Conservation (phyloP, 2,329 filamentous ascomycete genomes). For the Myriosclerotinia scirpicola region DNA sequence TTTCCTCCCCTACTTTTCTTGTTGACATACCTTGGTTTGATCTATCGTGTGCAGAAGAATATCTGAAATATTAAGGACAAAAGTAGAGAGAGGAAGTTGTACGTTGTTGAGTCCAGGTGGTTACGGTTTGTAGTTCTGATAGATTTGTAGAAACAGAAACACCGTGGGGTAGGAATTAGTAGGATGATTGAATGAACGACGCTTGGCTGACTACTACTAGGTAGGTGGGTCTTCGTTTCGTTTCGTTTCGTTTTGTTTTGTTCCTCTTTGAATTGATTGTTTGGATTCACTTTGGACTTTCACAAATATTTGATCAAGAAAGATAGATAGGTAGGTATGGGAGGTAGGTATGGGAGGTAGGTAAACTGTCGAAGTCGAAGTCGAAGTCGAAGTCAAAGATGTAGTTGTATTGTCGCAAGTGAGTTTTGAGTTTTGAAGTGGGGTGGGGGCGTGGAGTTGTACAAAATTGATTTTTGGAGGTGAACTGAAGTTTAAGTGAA, state of each 20-base stretch:
- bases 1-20: not conserved
- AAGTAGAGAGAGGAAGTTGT: conserved; percentile 2
- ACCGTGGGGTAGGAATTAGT: conserved; percentile 21
- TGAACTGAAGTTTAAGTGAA: too few species aligned
- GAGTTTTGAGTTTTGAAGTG: not conserved
- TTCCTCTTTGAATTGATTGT: not conserved
- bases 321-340: not conserved
- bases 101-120: not conserved
- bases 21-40: conserved; percentile 6
- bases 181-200: conserved; percentile 3
- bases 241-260: not conserved
- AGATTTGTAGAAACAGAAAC: conserved; percentile 15
- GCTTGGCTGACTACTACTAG: not conserved
- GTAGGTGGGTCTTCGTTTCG: conserved; percentile 7
- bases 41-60: not conserved
- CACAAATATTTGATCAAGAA: not conserved
- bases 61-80: not conserved
- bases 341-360: too few species aligned
- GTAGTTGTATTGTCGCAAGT: not conserved
- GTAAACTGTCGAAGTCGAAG: not conserved
- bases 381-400: not conserved
- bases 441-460: too few species aligned
- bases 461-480: too few species aligned
- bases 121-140: not conserved
- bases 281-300: conserved; percentile 1